phyloP scores from a whole-genome alignment of 2,329 filamentous ascomycete species.

The Colletotrichum gloeosporioides region DNA sequence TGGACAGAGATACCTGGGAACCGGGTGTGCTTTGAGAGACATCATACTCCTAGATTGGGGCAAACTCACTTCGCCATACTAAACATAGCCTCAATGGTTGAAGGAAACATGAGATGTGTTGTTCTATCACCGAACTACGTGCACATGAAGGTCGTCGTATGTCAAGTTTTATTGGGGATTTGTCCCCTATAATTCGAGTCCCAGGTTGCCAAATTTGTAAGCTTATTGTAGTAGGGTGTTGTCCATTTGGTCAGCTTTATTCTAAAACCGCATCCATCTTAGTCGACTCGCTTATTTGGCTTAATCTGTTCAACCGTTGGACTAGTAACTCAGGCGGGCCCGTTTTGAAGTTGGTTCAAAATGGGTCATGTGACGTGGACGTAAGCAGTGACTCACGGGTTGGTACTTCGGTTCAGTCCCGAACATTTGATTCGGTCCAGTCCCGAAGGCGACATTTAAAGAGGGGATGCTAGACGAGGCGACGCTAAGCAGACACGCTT shows the following conservation, averaged over 20 bases:
- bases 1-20: not conserved
- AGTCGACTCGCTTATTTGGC: not conserved
- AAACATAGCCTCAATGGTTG: not conserved
- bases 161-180: not conserved
- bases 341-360: not conserved
- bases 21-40: not conserved
- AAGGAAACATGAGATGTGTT: not conserved
- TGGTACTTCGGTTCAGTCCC: not conserved
- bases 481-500: not conserved
- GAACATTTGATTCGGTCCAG: not conserved
- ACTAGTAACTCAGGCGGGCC: not conserved
- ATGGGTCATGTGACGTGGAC: not conserved
- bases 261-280: not conserved
- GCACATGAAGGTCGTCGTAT: not conserved
- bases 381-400: not conserved
- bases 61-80: not conserved
- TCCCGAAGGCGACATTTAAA: not conserved
- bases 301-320: not conserved
- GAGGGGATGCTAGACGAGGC: not conserved
- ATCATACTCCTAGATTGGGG: not conserved
- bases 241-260: not conserved
- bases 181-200: not conserved
- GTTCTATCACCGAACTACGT: not conserved
- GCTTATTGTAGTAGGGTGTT: not conserved
- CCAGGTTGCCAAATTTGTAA: not conserved